Conservation (phyloP, 139 green algal species). For the Chlamydomonas eustigma region DNA sequence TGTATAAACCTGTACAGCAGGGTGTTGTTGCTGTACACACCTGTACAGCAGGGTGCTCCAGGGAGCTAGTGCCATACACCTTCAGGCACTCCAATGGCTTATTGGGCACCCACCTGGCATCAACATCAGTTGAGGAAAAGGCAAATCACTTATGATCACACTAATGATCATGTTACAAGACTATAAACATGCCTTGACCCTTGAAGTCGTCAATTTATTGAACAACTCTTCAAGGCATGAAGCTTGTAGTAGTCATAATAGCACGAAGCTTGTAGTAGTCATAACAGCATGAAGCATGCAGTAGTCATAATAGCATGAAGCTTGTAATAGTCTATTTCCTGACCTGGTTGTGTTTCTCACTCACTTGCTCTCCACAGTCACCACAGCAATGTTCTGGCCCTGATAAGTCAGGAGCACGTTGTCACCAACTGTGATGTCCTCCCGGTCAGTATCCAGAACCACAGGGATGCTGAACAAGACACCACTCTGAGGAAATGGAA, state of each 20-base stretch:
- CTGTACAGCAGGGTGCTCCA: conserved; percentile 80
- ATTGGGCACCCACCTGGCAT: conserved; percentile 50
- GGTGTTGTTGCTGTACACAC: conserved; percentile 51
- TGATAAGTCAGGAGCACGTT: conserved; percentile 64
- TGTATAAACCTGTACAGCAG: conserved; percentile 47
- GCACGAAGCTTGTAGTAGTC: no score
- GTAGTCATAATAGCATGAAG: no score
- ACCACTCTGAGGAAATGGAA: conserved; percentile 25
- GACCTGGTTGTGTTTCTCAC: no score
- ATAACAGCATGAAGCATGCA: no score
- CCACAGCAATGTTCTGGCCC: conserved; percentile 61
- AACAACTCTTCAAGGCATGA: no score
- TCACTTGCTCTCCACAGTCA: conserved; percentile 63
- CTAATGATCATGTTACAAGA: no score
- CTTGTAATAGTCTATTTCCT: no score
- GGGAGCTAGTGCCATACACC: conserved; percentile 76
- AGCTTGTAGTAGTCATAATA: no score
- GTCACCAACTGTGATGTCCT: conserved; percentile 55
- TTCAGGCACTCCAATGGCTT: conserved; percentile 74
- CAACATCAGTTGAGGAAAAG: no score
- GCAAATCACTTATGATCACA: no score
- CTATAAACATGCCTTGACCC: no score
- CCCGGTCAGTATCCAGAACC: conserved; percentile 75
- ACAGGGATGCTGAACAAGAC: conserved; percentile 78
- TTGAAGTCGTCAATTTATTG: no score